Conservation (phyloP, 164 flowering plant species). For the Nelumbo lutea region DNA sequence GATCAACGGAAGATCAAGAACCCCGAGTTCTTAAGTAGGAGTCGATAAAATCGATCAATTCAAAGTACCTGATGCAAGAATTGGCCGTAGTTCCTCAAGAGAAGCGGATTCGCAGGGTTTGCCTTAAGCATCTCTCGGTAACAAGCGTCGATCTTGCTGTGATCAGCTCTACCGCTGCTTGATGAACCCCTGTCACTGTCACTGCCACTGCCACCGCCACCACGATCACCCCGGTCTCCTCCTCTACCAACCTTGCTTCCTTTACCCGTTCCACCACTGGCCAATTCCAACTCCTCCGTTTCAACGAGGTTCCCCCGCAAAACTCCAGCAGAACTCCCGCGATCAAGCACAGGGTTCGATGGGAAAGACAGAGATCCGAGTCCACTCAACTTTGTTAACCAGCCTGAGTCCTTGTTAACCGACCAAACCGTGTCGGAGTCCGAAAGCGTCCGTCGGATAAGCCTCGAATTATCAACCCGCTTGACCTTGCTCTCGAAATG, state of each 20-base stretch:
- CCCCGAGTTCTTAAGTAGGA: background rate
- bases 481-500: constrained; percentile 19
- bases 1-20: background rate
- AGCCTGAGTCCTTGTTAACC: constrained; percentile 1
- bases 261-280: constrained; percentile 28
- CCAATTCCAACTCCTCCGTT: constrained; percentile 26
- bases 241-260: constrained; percentile 23
- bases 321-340: constrained; percentile 5
- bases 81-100: constrained; percentile 70
- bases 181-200: constrained; percentile 19
- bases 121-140: constrained; percentile 6
- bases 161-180: constrained; percentile 24
- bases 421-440: constrained; percentile 31
- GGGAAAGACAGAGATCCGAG: constrained; percentile 29
- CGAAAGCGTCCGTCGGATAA: constrained; percentile 37
- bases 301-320: constrained; percentile 17
- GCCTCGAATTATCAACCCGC: background rate
- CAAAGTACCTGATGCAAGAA: constrained; percentile 68
- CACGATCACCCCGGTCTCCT: constrained; percentile 17
- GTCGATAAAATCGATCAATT: background rate
- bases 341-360: constrained; percentile 6
- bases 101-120: constrained; percentile 57
- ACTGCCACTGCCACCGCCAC: constrained; percentile 7
- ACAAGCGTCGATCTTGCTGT: constrained; percentile 15
- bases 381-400: constrained; percentile 2